Conservation (phyloP, 495 filamentous ascomycete genomes). For the Podospora pseudocomata region DNA sequence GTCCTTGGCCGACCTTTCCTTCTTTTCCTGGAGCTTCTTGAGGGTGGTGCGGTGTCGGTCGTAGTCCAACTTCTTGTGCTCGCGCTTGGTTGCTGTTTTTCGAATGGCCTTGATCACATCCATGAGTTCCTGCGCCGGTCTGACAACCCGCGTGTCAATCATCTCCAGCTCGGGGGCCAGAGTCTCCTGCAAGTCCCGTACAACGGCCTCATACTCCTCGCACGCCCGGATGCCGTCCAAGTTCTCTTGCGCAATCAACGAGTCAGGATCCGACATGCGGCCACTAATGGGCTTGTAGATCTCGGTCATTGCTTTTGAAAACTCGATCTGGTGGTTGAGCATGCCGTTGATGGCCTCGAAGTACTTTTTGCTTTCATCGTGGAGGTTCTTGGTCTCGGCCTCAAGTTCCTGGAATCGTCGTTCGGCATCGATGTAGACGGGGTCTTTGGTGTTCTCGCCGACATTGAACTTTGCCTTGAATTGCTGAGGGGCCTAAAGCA, state of each 20-base stretch:
- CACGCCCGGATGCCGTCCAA: constrained; percentile 92
- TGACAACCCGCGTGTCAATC: constrained; percentile 89
- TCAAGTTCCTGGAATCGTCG: constrained; percentile 92
- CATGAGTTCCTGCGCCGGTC: constrained; percentile 89
- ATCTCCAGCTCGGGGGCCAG: constrained; percentile 91
- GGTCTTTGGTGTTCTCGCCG: constrained; percentile 89
- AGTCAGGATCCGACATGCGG: constrained; percentile 88
- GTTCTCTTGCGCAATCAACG: constrained; percentile 75
- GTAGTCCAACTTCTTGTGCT: constrained; percentile 97
- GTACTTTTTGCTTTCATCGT: constrained; percentile 93
- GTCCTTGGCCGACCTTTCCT: constrained; percentile 92
- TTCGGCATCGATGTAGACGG: constrained; percentile 92
- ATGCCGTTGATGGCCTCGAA: constrained; percentile 98
- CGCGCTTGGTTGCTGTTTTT: constrained; percentile 82
- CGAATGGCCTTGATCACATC: constrained; percentile 93
- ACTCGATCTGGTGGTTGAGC: constrained; percentile 96
- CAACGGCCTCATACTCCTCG: constrained; percentile 92
- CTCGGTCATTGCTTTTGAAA: constrained; percentile 90
- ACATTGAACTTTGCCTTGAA: constrained; percentile 91
- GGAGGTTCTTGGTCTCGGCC: constrained; percentile 89
- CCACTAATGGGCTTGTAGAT: constrained; percentile 98
- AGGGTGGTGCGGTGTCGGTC: constrained; percentile 76
- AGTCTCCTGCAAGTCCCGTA: constrained; percentile 83
- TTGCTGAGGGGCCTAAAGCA: constrained; percentile 76
- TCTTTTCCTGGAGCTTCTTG: constrained; percentile 97